Conservation (phyloP, 805 yeast genomes). For the Nakazawaea ishiwadae region DNA sequence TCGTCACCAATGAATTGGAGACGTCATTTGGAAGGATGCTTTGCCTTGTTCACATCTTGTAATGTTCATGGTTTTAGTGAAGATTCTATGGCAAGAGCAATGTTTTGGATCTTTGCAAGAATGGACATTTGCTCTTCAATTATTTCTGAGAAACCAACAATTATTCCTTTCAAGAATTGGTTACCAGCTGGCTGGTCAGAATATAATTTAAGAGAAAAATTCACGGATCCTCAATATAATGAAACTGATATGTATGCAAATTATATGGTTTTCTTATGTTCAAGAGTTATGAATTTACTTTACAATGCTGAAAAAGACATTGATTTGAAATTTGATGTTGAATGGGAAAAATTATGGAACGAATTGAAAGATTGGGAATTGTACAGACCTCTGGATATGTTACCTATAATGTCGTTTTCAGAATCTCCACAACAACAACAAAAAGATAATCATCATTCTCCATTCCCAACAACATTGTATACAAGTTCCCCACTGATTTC, state of each 20-base stretch:
- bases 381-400: slow-evolving; percentile 30
- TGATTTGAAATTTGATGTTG: slow-evolving; percentile 26
- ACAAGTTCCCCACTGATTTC: slow-evolving; percentile 33
- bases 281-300: slow-evolving; percentile 31
- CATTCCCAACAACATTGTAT: slow-evolving; percentile 33
- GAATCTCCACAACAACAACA: slow-evolving; percentile 16
- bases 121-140: slow-evolving; percentile 34
- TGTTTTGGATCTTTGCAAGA: slow-evolving; percentile 41
- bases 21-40: slow-evolving; percentile 34
- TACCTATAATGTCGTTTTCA: slow-evolving; percentile 20
- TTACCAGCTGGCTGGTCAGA: slow-evolving; percentile 20
- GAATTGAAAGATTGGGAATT: slow-evolving; percentile 33
- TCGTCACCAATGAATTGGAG: slow-evolving; percentile 34
- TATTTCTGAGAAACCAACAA: slow-evolving; percentile 32
- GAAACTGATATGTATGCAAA: slow-evolving; percentile 25
- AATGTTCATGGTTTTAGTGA: slow-evolving; percentile 32
- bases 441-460: slow-evolving; percentile 17
- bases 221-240: slow-evolving; percentile 12
- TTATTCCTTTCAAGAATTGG: slow-evolving; percentile 28
- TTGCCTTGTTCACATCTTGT: slow-evolving; percentile 31
- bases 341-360: slow-evolving; percentile 36
- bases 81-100: slow-evolving; percentile 28
- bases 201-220: slow-evolving; percentile 7
- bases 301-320: slow-evolving; percentile 15
- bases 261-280: slow-evolving; percentile 29